These are phyloP conservation scores for Lactarius pseudohatsudake DNA, from an alignment of 768 basidiomycete species.

Conservation along the genomic window DNA sequence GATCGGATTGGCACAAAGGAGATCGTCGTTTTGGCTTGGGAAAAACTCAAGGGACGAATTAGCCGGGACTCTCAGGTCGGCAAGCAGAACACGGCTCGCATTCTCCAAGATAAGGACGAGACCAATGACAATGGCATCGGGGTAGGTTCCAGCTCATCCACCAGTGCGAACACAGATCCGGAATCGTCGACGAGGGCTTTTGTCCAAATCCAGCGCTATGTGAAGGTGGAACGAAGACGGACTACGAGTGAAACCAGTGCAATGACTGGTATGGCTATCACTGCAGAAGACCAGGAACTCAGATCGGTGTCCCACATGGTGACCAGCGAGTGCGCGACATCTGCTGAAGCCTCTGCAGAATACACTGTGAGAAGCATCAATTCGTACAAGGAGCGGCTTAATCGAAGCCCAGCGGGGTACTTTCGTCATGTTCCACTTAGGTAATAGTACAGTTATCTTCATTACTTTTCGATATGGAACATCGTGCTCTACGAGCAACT, in stretches of 20 bases:
- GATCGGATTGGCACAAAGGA: slow-evolving; percentile 6
- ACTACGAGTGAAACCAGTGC: not conserved
- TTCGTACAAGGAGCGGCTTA: slow-evolving; percentile 18
- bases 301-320: slow-evolving; percentile 2
- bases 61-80: slow-evolving; percentile 7
- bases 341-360: slow-evolving; percentile 18
- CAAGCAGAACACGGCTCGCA: not conserved
- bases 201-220: not conserved
- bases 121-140: not conserved
- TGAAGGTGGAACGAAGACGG: slow-evolving; percentile 3
- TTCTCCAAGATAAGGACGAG: not conserved
- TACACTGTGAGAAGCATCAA: slow-evolving; percentile 14
- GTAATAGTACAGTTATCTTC: not conserved
- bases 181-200: not conserved
- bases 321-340: slow-evolving; percentile 16
- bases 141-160: not conserved
- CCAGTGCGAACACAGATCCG: not conserved
- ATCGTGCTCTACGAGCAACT: too few species aligned
- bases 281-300: not conserved
- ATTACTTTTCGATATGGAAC: too few species aligned
- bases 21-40: slow-evolving; percentile 13
- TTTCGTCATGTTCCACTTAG: slow-evolving; percentile 9
- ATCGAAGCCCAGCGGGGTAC: slow-evolving; percentile 18
- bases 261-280: not conserved
- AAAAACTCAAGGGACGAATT: slow-evolving; percentile 16